Evolutionary conservation across 495 filamentous ascomycete species (phyloP).

Genomic region (Aspergillus wentii): DNA sequence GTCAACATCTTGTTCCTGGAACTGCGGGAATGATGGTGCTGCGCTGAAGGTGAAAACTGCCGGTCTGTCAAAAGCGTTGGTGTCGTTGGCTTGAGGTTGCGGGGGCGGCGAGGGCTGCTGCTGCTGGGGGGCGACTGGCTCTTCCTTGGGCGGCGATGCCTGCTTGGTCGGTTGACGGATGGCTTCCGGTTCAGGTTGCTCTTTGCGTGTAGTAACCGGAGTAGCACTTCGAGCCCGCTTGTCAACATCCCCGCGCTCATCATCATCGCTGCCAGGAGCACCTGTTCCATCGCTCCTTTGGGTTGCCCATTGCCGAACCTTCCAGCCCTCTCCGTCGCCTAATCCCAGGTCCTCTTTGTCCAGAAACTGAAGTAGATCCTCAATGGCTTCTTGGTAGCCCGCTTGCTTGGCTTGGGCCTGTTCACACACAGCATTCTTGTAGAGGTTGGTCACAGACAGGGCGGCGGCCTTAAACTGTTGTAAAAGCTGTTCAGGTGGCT

Average conservation of each 20-base stretch:
- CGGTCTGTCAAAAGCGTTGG: conserved; percentile 23
- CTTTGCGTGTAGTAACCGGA: conserved; percentile 54
- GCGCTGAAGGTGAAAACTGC: conserved; percentile 62
- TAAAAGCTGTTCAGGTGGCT: conserved; percentile 74
- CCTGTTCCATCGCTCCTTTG: conserved; percentile 65
- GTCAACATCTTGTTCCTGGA: conserved; percentile 60
- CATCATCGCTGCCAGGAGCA: conserved; percentile 67
- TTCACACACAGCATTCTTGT: conserved; percentile 79
- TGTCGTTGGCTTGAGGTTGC: conserved; percentile 18
- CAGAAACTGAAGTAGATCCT: conserved; percentile 80
- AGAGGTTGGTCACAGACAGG: conserved; percentile 91
- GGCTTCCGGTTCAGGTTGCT: conserved; percentile 30
- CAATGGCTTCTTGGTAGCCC: conserved; percentile 92
- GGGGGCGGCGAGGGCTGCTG: conserved; percentile 19
- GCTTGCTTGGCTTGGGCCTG: conserved; percentile 66
- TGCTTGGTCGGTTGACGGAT: conserved; percentile 31
- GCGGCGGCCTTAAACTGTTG: conserved; percentile 89
- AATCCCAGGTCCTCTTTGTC: conserved; percentile 75
- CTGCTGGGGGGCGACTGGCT: conserved; percentile 34
- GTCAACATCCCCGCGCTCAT: conserved; percentile 54
- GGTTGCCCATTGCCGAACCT: conserved; percentile 77
- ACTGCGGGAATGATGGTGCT: conserved; percentile 58
- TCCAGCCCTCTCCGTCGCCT: conserved; percentile 75
- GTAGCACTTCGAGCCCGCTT: conserved; percentile 55
- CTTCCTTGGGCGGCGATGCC: conserved; percentile 36